A percentile compares a stretch with the other conserved stretches of the same genome.
These are phyloP conservation scores for Fusarium begoniae DNA, from an alignment of 2,329 filamentous ascomycete species.

Conservation along the genomic window DNA sequence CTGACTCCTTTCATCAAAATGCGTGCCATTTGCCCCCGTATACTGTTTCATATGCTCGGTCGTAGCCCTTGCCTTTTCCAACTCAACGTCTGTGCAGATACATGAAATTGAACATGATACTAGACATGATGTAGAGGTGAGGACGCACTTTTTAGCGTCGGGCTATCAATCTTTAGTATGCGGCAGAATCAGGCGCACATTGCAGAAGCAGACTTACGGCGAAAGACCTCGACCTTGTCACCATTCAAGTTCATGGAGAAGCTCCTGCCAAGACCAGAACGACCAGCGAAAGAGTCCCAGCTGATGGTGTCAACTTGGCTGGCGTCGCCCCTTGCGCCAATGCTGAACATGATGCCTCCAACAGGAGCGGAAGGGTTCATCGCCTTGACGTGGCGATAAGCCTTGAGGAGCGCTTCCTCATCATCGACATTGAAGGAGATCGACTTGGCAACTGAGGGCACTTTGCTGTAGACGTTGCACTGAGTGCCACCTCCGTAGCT, in stretches of 20 bases:
- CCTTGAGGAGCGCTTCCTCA: slow-evolving; percentile 8
- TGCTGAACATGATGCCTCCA: slow-evolving; percentile 17
- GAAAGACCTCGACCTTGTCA: not conserved
- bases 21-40: not conserved
- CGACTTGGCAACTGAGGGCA: not conserved
- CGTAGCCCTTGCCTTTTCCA: not conserved
- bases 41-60: not conserved
- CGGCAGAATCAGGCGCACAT: not conserved
- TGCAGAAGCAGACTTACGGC: not conserved
- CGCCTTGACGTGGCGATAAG: slow-evolving; percentile 10
- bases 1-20: not conserved
- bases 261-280: not conserved
- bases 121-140: not conserved
- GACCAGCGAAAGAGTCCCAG: not conserved
- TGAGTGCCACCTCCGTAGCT: slow-evolving; percentile 7
- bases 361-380: slow-evolving; percentile 9
- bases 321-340: not conserved
- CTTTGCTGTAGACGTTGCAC: slow-evolving; percentile 12
- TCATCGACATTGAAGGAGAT: slow-evolving; percentile 11
- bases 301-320: not conserved
- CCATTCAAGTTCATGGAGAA: not conserved
- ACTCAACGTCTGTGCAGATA: not conserved
- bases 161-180: not conserved
- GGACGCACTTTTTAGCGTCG: not conserved
- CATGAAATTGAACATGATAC: not conserved